Evolutionary conservation across 805 yeast genomes (phyloP).

Genomic region (Wickerhamomyces rabaulensis): DNA sequence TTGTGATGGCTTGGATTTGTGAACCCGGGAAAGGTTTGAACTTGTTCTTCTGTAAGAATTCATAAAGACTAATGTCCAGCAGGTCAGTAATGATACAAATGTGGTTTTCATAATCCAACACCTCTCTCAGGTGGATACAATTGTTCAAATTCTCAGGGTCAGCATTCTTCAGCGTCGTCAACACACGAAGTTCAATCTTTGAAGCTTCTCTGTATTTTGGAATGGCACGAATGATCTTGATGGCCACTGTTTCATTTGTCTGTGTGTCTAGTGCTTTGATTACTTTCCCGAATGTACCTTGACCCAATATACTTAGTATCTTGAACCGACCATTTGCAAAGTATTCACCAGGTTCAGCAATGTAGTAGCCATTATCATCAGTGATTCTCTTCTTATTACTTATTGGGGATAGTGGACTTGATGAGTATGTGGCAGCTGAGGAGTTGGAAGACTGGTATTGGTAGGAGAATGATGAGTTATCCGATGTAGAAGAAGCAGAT

Average conservation of each 20-base stretch:
- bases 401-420: conserved; percentile 17
- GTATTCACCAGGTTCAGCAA: conserved; percentile 48
- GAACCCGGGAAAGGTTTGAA: conserved; percentile 91
- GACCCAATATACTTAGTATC: conserved; percentile 70
- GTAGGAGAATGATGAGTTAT: conserved; percentile 6
- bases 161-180: conserved; percentile 61
- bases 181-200: conserved; percentile 81
- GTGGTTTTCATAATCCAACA: conserved; percentile 90
- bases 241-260: conserved; percentile 61
- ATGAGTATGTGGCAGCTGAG: conserved; percentile 5
- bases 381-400: conserved; percentile 12
- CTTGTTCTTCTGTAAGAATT: conserved; percentile 78
- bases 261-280: conserved; percentile 72
- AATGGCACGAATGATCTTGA: conserved; percentile 86
- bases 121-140: conserved; percentile 83
- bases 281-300: conserved; percentile 91
- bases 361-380: conserved; percentile 61
- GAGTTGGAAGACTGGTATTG: conserved; percentile 2
- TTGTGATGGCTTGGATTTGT: conserved; percentile 84
- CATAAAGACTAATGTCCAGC: conserved; percentile 79
- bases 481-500: conserved; percentile 1
- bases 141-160: conserved; percentile 65
- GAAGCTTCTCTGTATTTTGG: conserved; percentile 96
- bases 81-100: conserved; percentile 91
- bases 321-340: conserved; percentile 72